Conservation (phyloP, 768 basidiomycete species). For the Rhodotorula paludigena region DNA sequence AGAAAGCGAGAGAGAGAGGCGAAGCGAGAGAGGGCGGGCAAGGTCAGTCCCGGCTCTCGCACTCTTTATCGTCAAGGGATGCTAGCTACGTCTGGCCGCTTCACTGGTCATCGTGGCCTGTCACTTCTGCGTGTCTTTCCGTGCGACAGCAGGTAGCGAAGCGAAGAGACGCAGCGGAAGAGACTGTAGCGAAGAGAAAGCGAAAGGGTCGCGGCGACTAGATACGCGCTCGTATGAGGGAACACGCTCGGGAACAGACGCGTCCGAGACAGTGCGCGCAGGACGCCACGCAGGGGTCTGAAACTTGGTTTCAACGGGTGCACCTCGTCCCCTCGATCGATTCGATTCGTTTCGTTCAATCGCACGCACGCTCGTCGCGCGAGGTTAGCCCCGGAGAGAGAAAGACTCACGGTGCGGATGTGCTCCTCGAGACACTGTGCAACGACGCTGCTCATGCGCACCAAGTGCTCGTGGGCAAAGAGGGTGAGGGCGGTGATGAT, state of each 20-base stretch:
- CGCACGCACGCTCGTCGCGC: too few species aligned
- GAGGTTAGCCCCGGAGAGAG: not conserved
- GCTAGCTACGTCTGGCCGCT: not conserved
- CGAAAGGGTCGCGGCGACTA: too few species aligned
- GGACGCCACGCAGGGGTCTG: too few species aligned
- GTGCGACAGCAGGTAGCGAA: not conserved
- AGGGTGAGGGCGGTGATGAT: constrained; percentile 89
- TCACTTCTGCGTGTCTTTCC: too few species aligned
- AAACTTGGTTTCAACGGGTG: too few species aligned
- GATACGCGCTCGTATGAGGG: not conserved
- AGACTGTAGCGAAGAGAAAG: not conserved
- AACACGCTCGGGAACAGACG: not conserved
- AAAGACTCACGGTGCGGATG: constrained; percentile 74
- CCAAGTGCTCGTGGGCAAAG: constrained; percentile 76
- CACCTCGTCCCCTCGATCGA: too few species aligned
- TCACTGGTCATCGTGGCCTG: too few species aligned
- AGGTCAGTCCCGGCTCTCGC: not conserved
- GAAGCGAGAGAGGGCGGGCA: too few species aligned
- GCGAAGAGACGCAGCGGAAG: not conserved
- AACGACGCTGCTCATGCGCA: constrained; percentile 69
- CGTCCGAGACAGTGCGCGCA: too few species aligned
- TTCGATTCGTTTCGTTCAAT: too few species aligned
- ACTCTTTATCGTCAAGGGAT: not conserved
- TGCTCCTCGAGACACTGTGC: constrained; percentile 77
- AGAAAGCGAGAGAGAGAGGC: not conserved